These are phyloP conservation scores for Hymenotorrendiella dingleyae DNA, from an alignment of 2,329 filamentous ascomycete genomes.

Conservation along the genomic window DNA sequence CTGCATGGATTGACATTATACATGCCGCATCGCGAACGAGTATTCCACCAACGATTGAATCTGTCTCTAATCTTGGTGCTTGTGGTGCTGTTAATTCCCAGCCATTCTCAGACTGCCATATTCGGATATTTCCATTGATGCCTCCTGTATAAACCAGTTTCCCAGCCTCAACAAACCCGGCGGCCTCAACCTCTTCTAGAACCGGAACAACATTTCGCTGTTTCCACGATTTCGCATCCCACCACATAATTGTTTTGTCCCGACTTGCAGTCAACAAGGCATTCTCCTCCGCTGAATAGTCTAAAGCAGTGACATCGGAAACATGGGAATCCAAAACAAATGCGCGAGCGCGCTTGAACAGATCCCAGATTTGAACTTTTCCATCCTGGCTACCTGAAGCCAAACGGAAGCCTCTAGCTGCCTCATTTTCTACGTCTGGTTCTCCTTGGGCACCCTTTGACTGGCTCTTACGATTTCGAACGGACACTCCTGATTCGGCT, in stretches of 20 bases:
- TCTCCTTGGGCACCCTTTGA: constrained; percentile 39
- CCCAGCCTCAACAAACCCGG: constrained; percentile 70
- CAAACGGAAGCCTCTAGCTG: constrained; percentile 62
- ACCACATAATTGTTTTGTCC: constrained; percentile 91
- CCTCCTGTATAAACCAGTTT: constrained; percentile 76
- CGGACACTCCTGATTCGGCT: constrained; percentile 31
- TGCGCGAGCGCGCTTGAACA: constrained; percentile 73
- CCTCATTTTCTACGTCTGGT: constrained; percentile 42
- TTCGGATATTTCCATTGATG: constrained; percentile 71
- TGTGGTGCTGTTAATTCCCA: constrained; percentile 76
- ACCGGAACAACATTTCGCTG: constrained; percentile 73
- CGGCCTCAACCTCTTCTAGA: constrained; percentile 77
- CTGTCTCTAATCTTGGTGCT: constrained; percentile 49
- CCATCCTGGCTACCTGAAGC: constrained; percentile 93
- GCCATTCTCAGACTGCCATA: constrained; percentile 77
- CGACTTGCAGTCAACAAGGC: constrained; percentile 76
- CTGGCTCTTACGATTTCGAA: constrained; percentile 40
- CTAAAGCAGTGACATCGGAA: constrained; percentile 83
- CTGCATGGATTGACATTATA: constrained; percentile 77
- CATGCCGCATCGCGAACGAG: constrained; percentile 60
- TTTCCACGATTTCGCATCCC: constrained; percentile 85
- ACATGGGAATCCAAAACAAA: constrained; percentile 88
- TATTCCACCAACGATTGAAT: constrained; percentile 67
- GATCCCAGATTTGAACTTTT: constrained; percentile 84
- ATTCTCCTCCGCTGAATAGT: constrained; percentile 71